These are phyloP conservation scores for Flaveria ramosissima DNA, from an alignment of 129 eudicot species.

Conservation along the genomic window DNA sequence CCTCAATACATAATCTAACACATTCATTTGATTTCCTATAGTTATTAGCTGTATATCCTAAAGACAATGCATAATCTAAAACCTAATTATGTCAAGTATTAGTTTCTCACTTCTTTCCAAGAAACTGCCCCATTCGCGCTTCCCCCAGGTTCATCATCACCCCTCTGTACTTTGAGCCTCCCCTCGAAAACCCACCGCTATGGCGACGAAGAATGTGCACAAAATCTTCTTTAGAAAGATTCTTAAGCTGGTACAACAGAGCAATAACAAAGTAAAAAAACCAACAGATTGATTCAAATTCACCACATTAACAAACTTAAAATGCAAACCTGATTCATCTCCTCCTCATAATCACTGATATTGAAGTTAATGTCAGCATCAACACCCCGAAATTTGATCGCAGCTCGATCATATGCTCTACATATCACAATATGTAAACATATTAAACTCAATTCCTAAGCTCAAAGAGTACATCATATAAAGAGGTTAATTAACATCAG, in stretches of 20 bases:
- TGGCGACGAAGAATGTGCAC: constrained; percentile 74
- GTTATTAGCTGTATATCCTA: not conserved
- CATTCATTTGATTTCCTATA: not conserved
- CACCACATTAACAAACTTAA: not conserved
- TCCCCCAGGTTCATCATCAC: constrained; percentile 58
- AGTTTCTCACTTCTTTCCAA: constrained; percentile 66
- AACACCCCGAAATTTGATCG: constrained; percentile 67
- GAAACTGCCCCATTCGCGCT: constrained; percentile 70
- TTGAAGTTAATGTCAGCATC: constrained; percentile 73
- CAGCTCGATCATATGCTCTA: constrained; percentile 84
- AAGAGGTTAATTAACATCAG: not conserved
- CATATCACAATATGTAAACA: not conserved
- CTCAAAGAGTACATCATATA: not conserved
- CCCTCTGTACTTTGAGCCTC: constrained; percentile 63
- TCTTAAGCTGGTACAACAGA: constrained; percentile 47
- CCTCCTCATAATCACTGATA: constrained; percentile 61
- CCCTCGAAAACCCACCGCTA: constrained; percentile 70
- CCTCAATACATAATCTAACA: not conserved
- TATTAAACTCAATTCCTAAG: constrained; percentile 10
- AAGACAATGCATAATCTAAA: constrained; percentile 7
- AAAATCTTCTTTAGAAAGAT: constrained; percentile 69
- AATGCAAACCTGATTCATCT: constrained; percentile 59
- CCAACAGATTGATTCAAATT: not conserved
- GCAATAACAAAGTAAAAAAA: constrained; percentile 23
- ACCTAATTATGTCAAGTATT: not conserved